phyloP scores from a whole-genome alignment of 768 basidiomycete species.

The Dacryopinax spathularia region DNA sequence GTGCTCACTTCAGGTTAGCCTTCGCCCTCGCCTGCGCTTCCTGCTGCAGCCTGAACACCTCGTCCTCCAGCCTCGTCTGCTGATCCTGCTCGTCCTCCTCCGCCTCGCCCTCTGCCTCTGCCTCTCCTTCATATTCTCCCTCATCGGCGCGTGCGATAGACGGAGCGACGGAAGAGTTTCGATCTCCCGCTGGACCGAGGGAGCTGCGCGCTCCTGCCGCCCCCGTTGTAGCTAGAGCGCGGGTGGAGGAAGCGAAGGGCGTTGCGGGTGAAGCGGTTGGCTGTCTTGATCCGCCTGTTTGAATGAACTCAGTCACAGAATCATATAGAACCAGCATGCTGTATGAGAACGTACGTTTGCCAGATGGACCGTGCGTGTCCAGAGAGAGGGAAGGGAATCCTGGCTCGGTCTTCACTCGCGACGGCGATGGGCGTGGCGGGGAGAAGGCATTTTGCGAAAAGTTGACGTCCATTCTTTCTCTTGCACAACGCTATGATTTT shows the following conservation, averaged over 20 bases:
- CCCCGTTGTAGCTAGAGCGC: no score
- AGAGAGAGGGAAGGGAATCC: no score
- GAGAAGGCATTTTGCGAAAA: no score
- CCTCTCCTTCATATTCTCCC: not conserved
- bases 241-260: not conserved
- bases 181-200: not conserved
- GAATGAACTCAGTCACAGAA: no score
- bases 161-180: not conserved
- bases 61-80: slow-evolving; percentile 70
- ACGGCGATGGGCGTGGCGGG: no score
- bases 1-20: slow-evolving; percentile 61
- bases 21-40: slow-evolving; percentile 80
- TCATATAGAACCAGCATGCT: no score
- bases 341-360: no score
- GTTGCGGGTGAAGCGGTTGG: not conserved
- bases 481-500: no score
- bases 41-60: slow-evolving; percentile 71
- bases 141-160: not conserved
- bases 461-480: no score
- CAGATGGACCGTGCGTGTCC: no score
- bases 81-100: slow-evolving; percentile 68
- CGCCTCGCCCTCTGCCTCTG: slow-evolving; percentile 18
- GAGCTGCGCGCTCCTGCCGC: no score
- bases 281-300: not conserved
- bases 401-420: no score